Evolutionary conservation across 768 basidiomycete species (phyloP).

Genomic region (Asterophora lycoperdoides): DNA sequence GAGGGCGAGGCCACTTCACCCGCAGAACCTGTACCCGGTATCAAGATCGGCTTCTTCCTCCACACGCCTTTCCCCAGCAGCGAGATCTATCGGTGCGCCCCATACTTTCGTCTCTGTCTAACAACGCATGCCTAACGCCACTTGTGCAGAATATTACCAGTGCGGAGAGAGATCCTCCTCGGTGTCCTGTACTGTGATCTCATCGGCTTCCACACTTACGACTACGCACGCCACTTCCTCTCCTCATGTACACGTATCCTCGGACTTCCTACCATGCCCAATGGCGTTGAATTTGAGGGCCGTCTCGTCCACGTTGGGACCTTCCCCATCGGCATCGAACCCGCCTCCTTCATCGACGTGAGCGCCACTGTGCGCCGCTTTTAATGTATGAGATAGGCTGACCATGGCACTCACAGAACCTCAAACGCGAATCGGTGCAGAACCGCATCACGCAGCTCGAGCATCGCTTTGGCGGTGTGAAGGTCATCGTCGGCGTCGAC

Average conservation of each 20-base stretch:
- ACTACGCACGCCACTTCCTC: slow-evolving; percentile 98
- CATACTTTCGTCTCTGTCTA: not conserved
- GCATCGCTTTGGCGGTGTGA: slow-evolving; percentile 88
- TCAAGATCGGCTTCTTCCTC: slow-evolving; percentile 98
- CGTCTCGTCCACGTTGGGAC: slow-evolving; percentile 96
- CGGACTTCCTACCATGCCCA: slow-evolving; percentile 93
- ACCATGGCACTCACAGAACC: slow-evolving; percentile 45
- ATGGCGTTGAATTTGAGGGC: slow-evolving; percentile 95
- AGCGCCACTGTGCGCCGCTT: slow-evolving; percentile 14
- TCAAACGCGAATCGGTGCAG: slow-evolving; percentile 76
- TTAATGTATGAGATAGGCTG: not conserved
- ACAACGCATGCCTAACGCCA: slow-evolving; percentile 8
- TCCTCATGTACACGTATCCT: slow-evolving; percentile 97
- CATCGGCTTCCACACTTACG: slow-evolving; percentile 99
- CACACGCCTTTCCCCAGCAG: slow-evolving; percentile 98
- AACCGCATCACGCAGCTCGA: slow-evolving; percentile 78
- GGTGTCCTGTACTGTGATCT: slow-evolving; percentile 95
- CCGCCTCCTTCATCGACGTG: slow-evolving; percentile 83
- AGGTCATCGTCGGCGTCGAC: slow-evolving; percentile 98
- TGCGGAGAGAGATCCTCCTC: slow-evolving; percentile 95
- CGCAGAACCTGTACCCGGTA: slow-evolving; percentile 45
- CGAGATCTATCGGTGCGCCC: slow-evolving; percentile 89
- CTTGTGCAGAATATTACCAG: slow-evolving; percentile 78
- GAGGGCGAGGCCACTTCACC: slow-evolving; percentile 42
- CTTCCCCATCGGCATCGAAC: slow-evolving; percentile 99